Conservation (phyloP, 139 green algal species). For the Tetradesmus obliquus region DNA sequence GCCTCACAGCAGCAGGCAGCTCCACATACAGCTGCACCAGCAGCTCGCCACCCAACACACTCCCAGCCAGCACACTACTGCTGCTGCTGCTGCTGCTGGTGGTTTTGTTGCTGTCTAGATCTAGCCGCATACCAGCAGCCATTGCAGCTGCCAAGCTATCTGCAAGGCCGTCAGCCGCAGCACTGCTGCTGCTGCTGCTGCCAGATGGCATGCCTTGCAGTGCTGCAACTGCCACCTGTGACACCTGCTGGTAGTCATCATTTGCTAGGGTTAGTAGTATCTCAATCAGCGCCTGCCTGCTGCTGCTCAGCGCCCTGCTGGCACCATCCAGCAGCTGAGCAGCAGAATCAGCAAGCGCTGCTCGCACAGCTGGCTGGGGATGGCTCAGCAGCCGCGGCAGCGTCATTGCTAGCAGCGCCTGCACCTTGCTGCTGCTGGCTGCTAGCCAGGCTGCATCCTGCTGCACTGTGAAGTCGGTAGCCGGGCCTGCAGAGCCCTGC, state of each 20-base stretch:
- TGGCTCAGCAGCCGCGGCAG: slow-evolving; percentile 72
- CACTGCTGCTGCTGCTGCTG: slow-evolving; percentile 33
- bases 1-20: slow-evolving; percentile 54
- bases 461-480: neutral
- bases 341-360: slow-evolving; percentile 53
- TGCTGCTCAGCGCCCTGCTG: slow-evolving; percentile 46
- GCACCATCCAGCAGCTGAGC: slow-evolving; percentile 59
- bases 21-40: slow-evolving; percentile 48
- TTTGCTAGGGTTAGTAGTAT: slow-evolving; percentile 71
- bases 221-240: slow-evolving; percentile 37
- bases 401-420: slow-evolving; percentile 54
- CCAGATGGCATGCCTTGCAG: neutral
- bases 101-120: neutral
- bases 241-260: slow-evolving; percentile 76
- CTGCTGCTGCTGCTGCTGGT: slow-evolving; percentile 43
- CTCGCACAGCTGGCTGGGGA: slow-evolving; percentile 62
- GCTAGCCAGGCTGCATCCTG: slow-evolving; percentile 57
- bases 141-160: slow-evolving; percentile 24
- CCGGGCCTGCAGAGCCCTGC: neutral
- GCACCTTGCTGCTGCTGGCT: slow-evolving; percentile 50
- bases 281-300: slow-evolving; percentile 60
- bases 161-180: slow-evolving; percentile 6
- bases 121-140: neutral
- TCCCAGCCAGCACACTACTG: neutral
- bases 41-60: slow-evolving; percentile 18